These are phyloP conservation scores for Tulasnella sp. DNA, from an alignment of 768 basidiomycete species.

Conservation along the genomic window DNA sequence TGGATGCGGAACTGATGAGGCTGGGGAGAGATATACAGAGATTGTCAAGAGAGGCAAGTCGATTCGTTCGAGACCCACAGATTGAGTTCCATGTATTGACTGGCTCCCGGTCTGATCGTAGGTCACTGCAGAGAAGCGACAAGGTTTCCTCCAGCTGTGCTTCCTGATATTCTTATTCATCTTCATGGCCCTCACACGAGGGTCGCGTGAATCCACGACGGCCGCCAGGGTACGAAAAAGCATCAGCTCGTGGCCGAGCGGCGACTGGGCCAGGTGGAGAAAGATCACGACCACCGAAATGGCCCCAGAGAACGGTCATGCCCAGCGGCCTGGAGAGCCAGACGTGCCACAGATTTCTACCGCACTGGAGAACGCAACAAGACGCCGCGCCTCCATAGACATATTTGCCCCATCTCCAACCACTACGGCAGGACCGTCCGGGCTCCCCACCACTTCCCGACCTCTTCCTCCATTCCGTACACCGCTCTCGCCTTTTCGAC, in stretches of 20 bases:
- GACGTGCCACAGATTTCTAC: too few species aligned
- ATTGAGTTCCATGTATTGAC: background rate
- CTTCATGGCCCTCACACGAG: constrained; percentile 79
- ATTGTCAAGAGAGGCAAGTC: constrained; percentile 66
- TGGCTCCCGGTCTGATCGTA: constrained; percentile 24
- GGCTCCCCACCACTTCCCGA: too few species aligned
- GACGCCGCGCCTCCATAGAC: too few species aligned
- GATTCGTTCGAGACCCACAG: background rate
- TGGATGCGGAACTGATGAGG: constrained; percentile 61
- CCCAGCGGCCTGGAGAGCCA: too few species aligned
- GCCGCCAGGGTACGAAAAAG: background rate
- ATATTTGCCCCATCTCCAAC: too few species aligned
- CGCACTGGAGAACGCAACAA: too few species aligned
- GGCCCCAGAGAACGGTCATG: background rate
- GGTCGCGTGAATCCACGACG: constrained; percentile 30
- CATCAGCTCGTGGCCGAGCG: background rate
- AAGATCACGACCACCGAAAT: background rate
- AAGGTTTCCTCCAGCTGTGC: constrained; percentile 79
- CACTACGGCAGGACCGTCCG: too few species aligned
- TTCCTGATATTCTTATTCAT: constrained; percentile 71
- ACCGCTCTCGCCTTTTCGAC: too few species aligned
- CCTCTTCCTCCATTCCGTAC: too few species aligned
- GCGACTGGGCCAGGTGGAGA: background rate
- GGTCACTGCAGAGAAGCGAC: constrained; percentile 80
- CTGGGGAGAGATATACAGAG: constrained; percentile 59